Base-by-base conservation (phyloP, 257 asterid genomes). In the Osmanthus fragrans region DNA sequence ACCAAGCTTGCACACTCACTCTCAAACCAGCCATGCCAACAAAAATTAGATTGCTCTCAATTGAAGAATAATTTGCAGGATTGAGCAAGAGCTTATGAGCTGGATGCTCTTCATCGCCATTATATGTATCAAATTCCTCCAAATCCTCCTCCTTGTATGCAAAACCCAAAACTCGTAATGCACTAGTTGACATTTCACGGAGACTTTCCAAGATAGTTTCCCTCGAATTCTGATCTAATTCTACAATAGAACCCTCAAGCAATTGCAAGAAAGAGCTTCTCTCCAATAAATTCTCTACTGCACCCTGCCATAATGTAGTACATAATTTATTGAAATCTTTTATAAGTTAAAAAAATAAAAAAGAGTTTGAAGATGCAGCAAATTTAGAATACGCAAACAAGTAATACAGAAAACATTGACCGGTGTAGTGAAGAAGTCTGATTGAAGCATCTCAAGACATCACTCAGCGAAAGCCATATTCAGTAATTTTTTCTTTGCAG, bases 41-140 rank as follows among this genome's bases (percentile, higher is more conserved):
- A 79, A 96, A 93, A n/a, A 92, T 82, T 56, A 96, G 85, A 9
- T 81, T 76, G 86, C 96, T 93, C 92, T 96, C 99, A 69, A 96
- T 93, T 64, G 94, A 87, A 69, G 99, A 83, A 81, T 96, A 96
- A 79, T 86, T 92, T 76, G 88, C 87, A 77, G 96, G 98, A 85
- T 96, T 90, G 77, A 93, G 85, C 77, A 96, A 85, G 73, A 89
- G 97, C 83, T 90, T 32, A 71, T 96, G 97, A 77, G 98, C 92
- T 36, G 99, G 99, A 84, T 96, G 98, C 82, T 93, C 98, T 80
- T 96, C 99, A 80, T 88, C 94, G 49, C 99, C 98, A 40, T 90
- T 82, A 77, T 96, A 96, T 51, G 97, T 88, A 29, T 84, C 84
- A 80, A 96, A 93, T 30, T 88, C 92, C 6, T 89, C 93, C 71